Evolutionary conservation across 441 rosid genomes (phyloP), one percentile per base, ranked within the genome.

Genomic region (Pelargonium citronellum): DNA sequence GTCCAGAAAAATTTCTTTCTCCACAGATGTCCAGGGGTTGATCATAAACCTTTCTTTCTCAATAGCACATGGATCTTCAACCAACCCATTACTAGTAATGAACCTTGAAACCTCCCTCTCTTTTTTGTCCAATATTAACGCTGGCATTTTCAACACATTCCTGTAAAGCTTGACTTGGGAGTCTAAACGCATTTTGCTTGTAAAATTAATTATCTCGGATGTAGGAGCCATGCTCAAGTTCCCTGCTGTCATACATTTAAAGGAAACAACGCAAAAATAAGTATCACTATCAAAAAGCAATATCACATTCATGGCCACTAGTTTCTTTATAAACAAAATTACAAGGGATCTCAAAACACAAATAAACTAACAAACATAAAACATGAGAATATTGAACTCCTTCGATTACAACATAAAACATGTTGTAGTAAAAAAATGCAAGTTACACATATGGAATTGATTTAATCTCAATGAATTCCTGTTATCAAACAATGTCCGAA

Each of bases 21-120:
- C 99, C 74, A 87, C 97, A 2, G 78, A 60, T 34, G 89, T 86
- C 98, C 97, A 93, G 27, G 97, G 96, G 75, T 96, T 96, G 75
- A 89, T 89, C 87, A 93, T 75, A 55, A 84, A 76, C 80, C 88
- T 89, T 79, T 93, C 99, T 83, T 86, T 87, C 89, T 96, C 99
- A 74, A 83, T 77, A 9, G 87, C 90, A 74, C 84, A 83, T 60
- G 99, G 97, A 82, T 93, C 97, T 79, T 93, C 97, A 82, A 93
- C 82, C 72, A 96, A 77, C 27, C 96, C 99, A 82, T 93, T 96
- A 70, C 69, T 73, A 65, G 93, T 86, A 76, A 87, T 73, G 79
- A 96, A 96, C 75, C 84, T 83, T 6, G 93, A 90, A 67, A 8
- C 76, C 67, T 34, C 73, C 84, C 81, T 90, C 81, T 96, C 97